phyloP scores from a whole-genome alignment of 805 yeast species.

The Wickerhamiella kurtzmanii region DNA sequence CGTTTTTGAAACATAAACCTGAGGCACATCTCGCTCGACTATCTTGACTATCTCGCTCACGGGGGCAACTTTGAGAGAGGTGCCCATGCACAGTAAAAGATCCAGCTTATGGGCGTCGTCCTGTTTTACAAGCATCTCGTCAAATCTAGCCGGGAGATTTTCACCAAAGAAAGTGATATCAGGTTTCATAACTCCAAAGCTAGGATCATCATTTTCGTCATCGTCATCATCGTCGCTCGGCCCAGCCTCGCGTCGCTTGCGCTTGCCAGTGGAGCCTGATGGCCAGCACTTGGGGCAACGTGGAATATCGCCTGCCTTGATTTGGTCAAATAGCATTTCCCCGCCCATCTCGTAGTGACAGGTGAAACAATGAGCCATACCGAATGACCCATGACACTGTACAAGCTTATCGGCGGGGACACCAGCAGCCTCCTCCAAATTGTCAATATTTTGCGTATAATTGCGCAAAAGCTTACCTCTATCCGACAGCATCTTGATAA shows the following conservation, averaged over 20 bases:
- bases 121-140: slow-evolving; percentile 31
- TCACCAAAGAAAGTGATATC: slow-evolving; percentile 90
- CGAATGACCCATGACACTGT: slow-evolving; percentile 91
- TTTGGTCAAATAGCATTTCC: slow-evolving; percentile 43
- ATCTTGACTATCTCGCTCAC: slow-evolving; percentile 76
- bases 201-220: slow-evolving; percentile 22
- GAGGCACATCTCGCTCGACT: slow-evolving; percentile 64
- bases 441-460: slow-evolving; percentile 86
- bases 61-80: slow-evolving; percentile 85
- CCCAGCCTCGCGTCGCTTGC: slow-evolving; percentile 20
- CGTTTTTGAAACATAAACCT: slow-evolving; percentile 64
- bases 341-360: slow-evolving; percentile 57
- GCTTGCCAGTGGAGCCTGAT: slow-evolving; percentile 4
- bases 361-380: slow-evolving; percentile 69
- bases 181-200: slow-evolving; percentile 79
- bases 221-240: slow-evolving; percentile 25
- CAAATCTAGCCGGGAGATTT: slow-evolving; percentile 57
- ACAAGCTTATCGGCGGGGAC: slow-evolving; percentile 50
- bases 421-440: slow-evolving; percentile 72
- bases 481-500: slow-evolving; percentile 59
- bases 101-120: slow-evolving; percentile 61
- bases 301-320: slow-evolving; percentile 49
- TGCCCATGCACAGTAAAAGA: slow-evolving; percentile 71
- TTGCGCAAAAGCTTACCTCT: slow-evolving; percentile 66
- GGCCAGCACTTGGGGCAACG: slow-evolving; percentile 41